Conservation (phyloP, 2,329 filamentous ascomycete species). For the Cadophora sp. region DNA sequence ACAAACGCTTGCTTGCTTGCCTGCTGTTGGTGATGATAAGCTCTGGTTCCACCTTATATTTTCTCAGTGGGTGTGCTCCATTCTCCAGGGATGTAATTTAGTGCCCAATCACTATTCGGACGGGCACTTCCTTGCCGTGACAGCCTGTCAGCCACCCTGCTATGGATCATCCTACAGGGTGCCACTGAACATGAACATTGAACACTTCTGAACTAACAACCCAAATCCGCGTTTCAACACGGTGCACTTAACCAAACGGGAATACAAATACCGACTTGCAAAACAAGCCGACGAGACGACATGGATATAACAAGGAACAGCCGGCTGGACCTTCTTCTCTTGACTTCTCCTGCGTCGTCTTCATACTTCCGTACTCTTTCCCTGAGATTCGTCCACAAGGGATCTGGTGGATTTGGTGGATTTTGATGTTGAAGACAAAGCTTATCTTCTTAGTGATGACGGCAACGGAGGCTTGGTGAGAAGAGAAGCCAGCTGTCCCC, state of each 20-base stretch:
- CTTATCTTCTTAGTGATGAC: constrained; percentile 4
- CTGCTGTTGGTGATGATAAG: constrained; percentile 8
- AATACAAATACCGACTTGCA: background rate
- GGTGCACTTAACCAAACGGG: background rate
- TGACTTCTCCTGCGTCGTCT: background rate
- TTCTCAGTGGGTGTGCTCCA: constrained; percentile 6
- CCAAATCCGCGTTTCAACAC: background rate
- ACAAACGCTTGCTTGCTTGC: background rate
- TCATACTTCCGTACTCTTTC: background rate
- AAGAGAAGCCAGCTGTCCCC: background rate
- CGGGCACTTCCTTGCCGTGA: background rate
- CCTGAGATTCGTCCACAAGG: background rate
- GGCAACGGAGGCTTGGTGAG: background rate
- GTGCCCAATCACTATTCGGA: constrained; percentile 9
- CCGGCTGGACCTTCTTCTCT: constrained; percentile 6
- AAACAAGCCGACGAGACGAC: background rate
- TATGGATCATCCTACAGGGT: background rate
- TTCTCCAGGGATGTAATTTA: constrained; percentile 4
- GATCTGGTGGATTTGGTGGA: too few species aligned
- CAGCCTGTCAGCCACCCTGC: background rate
- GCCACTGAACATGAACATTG: too few species aligned
- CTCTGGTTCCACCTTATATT: constrained; percentile 3
- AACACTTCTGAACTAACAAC: background rate
- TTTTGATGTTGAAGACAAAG: background rate
- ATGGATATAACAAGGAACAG: background rate